Conservation (phyloP, 164 flowering plant genomes). For the Malania oleifera region DNA sequence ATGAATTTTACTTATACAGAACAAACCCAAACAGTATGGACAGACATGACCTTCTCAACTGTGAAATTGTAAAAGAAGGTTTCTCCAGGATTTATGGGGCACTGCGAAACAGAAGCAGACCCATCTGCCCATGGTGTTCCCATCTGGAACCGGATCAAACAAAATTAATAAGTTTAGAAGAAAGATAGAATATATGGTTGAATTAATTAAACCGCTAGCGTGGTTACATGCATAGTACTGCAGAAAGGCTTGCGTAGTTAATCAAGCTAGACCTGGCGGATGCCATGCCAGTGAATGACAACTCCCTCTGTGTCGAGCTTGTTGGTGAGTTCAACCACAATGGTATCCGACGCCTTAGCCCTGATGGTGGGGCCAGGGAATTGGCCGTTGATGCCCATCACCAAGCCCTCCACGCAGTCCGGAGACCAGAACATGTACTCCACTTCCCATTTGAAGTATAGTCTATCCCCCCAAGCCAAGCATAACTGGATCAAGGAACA, state of each 20-base stretch:
- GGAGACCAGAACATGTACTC: conserved; percentile 68
- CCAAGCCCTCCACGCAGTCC: conserved; percentile 55
- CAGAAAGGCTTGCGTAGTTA: no score
- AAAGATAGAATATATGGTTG: no score
- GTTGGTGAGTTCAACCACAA: conserved; percentile 65
- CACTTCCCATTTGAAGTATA: conserved; percentile 70
- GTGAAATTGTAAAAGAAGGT: conserved; percentile 65
- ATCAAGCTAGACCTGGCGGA: conserved; percentile 62
- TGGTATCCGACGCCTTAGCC: conserved; percentile 68
- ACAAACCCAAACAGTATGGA: no score
- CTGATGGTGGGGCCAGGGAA: conserved; percentile 87
- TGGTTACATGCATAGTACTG: no score
- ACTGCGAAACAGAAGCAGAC: conserved; percentile 80
- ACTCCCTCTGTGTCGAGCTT: conserved; percentile 77
- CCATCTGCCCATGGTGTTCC: conserved; percentile 98
- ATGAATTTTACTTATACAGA: no score
- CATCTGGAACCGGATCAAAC: conserved; percentile 28
- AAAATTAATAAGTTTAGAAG: background rate
- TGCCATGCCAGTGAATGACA: conserved; percentile 96
- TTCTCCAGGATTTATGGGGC: conserved; percentile 80
- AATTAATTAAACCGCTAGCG: no score
- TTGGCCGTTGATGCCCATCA: conserved; percentile 81
- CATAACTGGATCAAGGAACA: no score
- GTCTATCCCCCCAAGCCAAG: no score
- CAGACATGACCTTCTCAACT: conserved; percentile 68